Conservation (phyloP, 2,329 filamentous ascomycete species). For the Diplodia intermedia region DNA sequence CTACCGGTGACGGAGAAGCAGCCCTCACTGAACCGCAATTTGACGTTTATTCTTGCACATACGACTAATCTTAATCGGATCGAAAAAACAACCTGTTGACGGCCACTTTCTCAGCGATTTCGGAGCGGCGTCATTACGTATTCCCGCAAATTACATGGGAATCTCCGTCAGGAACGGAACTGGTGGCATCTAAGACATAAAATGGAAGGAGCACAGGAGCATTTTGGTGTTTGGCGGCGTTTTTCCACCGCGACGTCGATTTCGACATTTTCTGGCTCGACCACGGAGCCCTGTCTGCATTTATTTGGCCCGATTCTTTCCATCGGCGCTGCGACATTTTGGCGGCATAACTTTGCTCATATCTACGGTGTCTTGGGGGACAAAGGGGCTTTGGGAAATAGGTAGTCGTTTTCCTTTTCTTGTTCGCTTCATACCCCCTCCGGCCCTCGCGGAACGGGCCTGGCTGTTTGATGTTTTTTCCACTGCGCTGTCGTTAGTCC, state of each 20-base stretch:
- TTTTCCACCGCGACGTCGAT: conserved; percentile 27
- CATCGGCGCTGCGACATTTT: conserved; percentile 25
- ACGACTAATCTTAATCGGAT: conserved; percentile 33
- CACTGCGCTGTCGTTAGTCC: conserved; percentile 11
- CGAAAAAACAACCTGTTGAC: conserved; percentile 27
- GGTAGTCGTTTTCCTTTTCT: conserved; percentile 28
- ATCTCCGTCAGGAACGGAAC: conserved; percentile 32
- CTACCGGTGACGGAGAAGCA: conserved; percentile 38
- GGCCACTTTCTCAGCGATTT: conserved; percentile 27
- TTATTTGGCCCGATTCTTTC: conserved; percentile 27
- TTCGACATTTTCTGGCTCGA: conserved; percentile 27
- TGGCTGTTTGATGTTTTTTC: conserved; percentile 31
- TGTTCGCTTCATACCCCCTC: conserved; percentile 33
- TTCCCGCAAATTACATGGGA: conserved; percentile 8
- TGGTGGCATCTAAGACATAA: conserved; percentile 25
- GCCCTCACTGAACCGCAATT: conserved; percentile 16
- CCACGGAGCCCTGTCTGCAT: conserved; percentile 7
- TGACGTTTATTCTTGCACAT: conserved; percentile 30
- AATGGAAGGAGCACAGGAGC: conserved; percentile 31
- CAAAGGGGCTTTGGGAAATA: conserved; percentile 27
- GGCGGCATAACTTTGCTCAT: conserved; percentile 29
- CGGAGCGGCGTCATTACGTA: conserved; percentile 30
- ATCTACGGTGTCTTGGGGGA: conserved; percentile 28
- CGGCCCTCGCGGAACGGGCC: conserved; percentile 29
- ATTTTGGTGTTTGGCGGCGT: conserved; percentile 30